A percentile compares a stretch with the other conserved stretches of the same genome.
Evolutionary conservation across 805 yeast species (phyloP).

Genomic region (Candida namnaoensis): DNA sequence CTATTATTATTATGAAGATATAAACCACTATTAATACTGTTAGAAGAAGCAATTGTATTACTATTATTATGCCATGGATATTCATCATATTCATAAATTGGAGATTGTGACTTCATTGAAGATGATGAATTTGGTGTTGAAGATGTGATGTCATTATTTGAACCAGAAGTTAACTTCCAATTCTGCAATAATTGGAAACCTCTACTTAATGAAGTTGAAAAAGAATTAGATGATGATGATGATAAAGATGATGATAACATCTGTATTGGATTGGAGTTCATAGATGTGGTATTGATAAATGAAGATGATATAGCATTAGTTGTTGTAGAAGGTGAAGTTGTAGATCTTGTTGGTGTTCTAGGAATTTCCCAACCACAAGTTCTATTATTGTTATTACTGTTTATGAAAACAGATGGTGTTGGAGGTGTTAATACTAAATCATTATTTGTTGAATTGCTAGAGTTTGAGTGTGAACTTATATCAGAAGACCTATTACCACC

Average conservation of each 20-base stretch:
- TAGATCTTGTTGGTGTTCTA: conserved; percentile 15
- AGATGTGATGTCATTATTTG: conserved; percentile 17
- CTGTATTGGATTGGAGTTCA: conserved; percentile 26
- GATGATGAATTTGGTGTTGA: conserved; percentile 9
- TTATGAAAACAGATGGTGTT: conserved; percentile 11
- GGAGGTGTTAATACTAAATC: conserved; percentile 7
- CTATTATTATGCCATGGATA: conserved; percentile 25
- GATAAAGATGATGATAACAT: conserved; percentile 30
- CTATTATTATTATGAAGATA: background rate
- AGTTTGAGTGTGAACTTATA: too few species aligned
- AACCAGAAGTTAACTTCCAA: conserved; percentile 17
- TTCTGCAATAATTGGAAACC: conserved; percentile 14
- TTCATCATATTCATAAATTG: conserved; percentile 28
- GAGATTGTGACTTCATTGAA: conserved; percentile 21
- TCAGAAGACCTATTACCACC: background rate
- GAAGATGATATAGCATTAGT: conserved; percentile 17
- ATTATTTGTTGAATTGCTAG: background rate
- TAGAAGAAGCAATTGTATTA: background rate
- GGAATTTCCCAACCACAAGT: conserved; percentile 33
- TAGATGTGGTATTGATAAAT: conserved; percentile 25
- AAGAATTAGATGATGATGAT: conserved; percentile 20
- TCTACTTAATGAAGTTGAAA: conserved; percentile 22
- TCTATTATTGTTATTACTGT: conserved; percentile 12
- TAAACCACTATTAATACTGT: background rate
- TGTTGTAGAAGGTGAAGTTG: conserved; percentile 20